phyloP scores from a whole-genome alignment of 2,329 filamentous ascomycete species.

The Sporothrix phasma region DNA sequence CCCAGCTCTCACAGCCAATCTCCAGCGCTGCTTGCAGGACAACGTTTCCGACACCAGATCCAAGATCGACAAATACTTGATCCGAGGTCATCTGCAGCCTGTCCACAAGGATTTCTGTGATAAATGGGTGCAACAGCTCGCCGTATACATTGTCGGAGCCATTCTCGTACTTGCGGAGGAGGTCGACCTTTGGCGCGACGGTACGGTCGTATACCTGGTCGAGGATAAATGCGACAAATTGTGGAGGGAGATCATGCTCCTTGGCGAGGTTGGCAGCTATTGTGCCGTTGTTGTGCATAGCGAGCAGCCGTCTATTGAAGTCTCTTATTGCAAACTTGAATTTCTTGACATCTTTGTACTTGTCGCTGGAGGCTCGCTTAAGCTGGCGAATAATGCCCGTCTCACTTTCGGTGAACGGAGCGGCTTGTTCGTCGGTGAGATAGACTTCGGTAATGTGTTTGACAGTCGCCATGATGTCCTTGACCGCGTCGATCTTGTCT shows the following conservation, averaged over 20 bases:
- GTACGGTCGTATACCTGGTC: slow-evolving; percentile 85
- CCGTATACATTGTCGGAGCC: slow-evolving; percentile 92
- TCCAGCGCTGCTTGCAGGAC: slow-evolving; percentile 89
- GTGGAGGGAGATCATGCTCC: slow-evolving; percentile 58
- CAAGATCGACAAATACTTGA: slow-evolving; percentile 87
- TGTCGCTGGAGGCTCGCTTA: slow-evolving; percentile 60
- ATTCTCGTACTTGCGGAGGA: slow-evolving; percentile 74
- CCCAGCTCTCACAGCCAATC: slow-evolving; percentile 88
- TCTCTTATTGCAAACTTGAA: slow-evolving; percentile 64
- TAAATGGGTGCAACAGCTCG: slow-evolving; percentile 77
- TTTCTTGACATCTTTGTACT: slow-evolving; percentile 51
- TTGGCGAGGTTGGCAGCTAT: slow-evolving; percentile 62
- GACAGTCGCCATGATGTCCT: slow-evolving; percentile 62
- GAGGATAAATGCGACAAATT: slow-evolving; percentile 70
- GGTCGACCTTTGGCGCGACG: slow-evolving; percentile 79
- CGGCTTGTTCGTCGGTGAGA: slow-evolving; percentile 58
- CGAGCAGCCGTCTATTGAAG: slow-evolving; percentile 64
- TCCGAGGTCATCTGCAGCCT: slow-evolving; percentile 68
- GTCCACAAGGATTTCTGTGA: slow-evolving; percentile 68
- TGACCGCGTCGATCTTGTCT: slow-evolving; percentile 67
- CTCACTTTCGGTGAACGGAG: slow-evolving; percentile 59
- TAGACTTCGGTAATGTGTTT: slow-evolving; percentile 65
- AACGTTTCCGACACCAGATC: slow-evolving; percentile 93
- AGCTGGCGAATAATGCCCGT: slow-evolving; percentile 68
- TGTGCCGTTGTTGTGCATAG: slow-evolving; percentile 57